Evolutionary conservation across 148 eudicot genomes (phyloP).

Genomic region (Beta vulgaris): DNA sequence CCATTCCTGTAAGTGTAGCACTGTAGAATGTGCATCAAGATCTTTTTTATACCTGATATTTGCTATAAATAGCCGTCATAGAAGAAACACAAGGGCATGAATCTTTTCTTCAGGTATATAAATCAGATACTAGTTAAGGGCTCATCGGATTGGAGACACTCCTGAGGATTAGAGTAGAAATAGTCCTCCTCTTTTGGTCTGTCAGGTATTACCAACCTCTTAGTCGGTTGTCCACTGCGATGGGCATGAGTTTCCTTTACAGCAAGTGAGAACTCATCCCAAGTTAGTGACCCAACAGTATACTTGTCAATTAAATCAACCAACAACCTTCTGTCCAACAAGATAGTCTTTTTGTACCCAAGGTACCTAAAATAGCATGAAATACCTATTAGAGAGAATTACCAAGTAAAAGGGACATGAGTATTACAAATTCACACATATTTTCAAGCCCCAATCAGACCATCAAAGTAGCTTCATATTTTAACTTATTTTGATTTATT

Average conservation of each 20-base stretch:
- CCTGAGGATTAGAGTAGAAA: slow-evolving; percentile 89
- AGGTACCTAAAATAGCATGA: slow-evolving; percentile 56
- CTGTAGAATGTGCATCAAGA: not conserved
- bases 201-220: slow-evolving; percentile 74
- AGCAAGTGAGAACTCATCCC: slow-evolving; percentile 90
- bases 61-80: slow-evolving; percentile 11
- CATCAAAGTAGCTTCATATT: no score
- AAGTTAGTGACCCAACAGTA: slow-evolving; percentile 54
- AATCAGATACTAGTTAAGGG: slow-evolving; percentile 35
- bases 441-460: not conserved
- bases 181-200: slow-evolving; percentile 96
- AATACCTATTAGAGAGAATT: not conserved
- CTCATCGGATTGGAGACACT: slow-evolving; percentile 64
- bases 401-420: not conserved
- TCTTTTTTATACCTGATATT: slow-evolving; percentile 11
- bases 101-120: slow-evolving; percentile 8
- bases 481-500: no score
- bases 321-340: slow-evolving; percentile 66
- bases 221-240: slow-evolving; percentile 75
- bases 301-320: slow-evolving; percentile 88
- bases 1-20: slow-evolving; percentile 8
- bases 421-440: not conserved
- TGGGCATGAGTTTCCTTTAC: slow-evolving; percentile 71
- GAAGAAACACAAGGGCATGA: slow-evolving; percentile 15
- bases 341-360: slow-evolving; percentile 81